These are phyloP conservation scores for Fusarium sp. DNA, from an alignment of 2,329 filamentous ascomycete species.

Conservation along the genomic window DNA sequence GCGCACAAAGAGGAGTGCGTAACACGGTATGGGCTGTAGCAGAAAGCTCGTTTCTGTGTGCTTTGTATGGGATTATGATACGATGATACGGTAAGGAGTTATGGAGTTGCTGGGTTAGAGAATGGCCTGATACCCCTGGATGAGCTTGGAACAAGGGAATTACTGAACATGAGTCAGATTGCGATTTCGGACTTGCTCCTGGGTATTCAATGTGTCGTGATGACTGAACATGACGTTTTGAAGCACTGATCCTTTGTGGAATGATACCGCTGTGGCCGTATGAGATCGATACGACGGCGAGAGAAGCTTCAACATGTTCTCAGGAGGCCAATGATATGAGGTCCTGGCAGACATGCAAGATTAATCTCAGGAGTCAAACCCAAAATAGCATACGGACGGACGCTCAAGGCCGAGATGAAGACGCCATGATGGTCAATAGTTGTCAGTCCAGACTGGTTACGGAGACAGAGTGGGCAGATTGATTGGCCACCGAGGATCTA, in stretches of 20 bases:
- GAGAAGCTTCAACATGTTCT: not conserved
- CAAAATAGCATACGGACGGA: constrained; percentile 1
- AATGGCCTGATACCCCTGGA: constrained; percentile 43
- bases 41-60: not conserved
- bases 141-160: constrained; percentile 5
- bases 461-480: constrained; percentile 4
- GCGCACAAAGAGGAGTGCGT: constrained; percentile 79
- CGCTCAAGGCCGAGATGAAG: constrained; percentile 5
- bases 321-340: not conserved
- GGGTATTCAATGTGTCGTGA: not conserved
- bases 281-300: not conserved
- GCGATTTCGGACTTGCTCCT: not conserved
- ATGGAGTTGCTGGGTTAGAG: constrained; percentile 33
- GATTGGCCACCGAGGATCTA: constrained; percentile 5
- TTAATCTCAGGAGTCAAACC: not conserved
- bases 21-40: constrained; percentile 69
- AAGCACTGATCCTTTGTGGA: not conserved
- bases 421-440: constrained; percentile 4
- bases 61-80: not conserved
- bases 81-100: constrained; percentile 33
- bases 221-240: not conserved
- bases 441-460: not conserved
- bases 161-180: constrained; percentile 12
- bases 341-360: not conserved
- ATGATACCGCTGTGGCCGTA: not conserved